Base-by-base conservation (phyloP, 2,329 filamentous ascomycete species). In the Calonectria hongkongensis region DNA sequence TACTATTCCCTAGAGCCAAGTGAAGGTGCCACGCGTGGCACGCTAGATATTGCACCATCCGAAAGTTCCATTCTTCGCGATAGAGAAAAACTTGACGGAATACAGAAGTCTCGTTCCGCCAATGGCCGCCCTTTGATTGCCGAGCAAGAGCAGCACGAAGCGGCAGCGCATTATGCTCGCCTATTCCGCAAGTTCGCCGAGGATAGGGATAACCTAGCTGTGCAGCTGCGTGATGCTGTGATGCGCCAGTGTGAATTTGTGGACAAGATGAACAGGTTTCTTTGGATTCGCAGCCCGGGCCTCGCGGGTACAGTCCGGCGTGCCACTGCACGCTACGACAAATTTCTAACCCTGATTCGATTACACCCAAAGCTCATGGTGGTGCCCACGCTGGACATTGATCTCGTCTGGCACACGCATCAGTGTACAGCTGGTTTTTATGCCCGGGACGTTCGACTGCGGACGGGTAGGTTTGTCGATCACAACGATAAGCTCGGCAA, bases 271-370 rank as follows among this genome's bases (percentile, higher is more conserved):
- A 33, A 54, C 28, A 33, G 10, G 3, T 16, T 9, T n/a, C 28
- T 54, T 30, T 54, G 50, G 50, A 54, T 54, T n/a, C 50, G 50
- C 13, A 54, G 50, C 50, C 50, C 50, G 5, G 50, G 28, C 12
- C 27, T 54, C 4, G 50, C 27, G 6, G 50, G 50, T 9, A 54
- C 50, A 0, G 4, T 54, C 15, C 27, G 50, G 21, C 50, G 50
- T n/a, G 50, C 50, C 7, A 54, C 50, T 12, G 16, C 4, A 5
- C 50, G 50, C 2, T 54, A 54, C 28, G 50, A 33, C 4, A 54
- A 54, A 5, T 54, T 54, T 16, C 7, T 54, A n/a, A 54, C 16
- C 8, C 16, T 54, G 2, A 54, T 54, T 30, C 28, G 50, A 7
- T 2, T 54, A 2, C 50, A 9, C 3, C 50, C 50, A 18, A 33